These are phyloP conservation scores for Xenosphaeropsis pyriputrescens DNA, from an alignment of 2,329 filamentous ascomycete genomes.

Conservation along the genomic window DNA sequence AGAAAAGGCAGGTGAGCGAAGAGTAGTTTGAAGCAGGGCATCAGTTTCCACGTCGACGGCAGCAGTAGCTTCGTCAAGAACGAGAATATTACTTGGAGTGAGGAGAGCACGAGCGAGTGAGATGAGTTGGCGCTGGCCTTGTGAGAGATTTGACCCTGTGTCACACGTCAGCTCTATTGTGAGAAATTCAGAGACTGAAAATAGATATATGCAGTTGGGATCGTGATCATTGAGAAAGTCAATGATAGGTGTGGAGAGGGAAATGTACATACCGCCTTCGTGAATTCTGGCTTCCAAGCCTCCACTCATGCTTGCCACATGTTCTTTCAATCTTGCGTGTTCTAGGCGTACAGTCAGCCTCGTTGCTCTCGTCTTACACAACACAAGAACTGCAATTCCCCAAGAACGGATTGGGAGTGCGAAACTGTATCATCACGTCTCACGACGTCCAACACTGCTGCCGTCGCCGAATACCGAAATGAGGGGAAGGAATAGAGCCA, in stretches of 20 bases:
- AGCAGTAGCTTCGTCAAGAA: constrained; percentile 92
- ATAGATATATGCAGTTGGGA: too few species aligned
- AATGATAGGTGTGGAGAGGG: not conserved
- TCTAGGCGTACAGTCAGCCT: constrained; percentile 32
- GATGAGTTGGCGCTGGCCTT: constrained; percentile 87
- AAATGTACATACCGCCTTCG: constrained; percentile 66
- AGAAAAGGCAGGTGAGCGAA: constrained; percentile 55
- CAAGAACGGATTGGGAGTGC: too few species aligned
- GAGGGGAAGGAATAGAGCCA: not conserved
- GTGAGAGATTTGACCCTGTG: constrained; percentile 78
- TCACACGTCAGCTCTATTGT: not conserved
- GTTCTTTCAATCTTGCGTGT: constrained; percentile 85
- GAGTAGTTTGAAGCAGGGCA: constrained; percentile 47
- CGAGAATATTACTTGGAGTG: constrained; percentile 91
- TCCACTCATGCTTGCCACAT: constrained; percentile 74
- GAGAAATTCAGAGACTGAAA: not conserved
- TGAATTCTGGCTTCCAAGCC: constrained; percentile 81
- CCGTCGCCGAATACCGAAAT: constrained; percentile 1
- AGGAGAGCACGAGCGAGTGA: constrained; percentile 87
- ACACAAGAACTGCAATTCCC: not conserved
- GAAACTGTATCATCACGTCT: too few species aligned
- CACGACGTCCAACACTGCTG: constrained; percentile 1
- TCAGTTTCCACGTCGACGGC: constrained; percentile 55
- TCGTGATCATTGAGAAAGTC: not conserved
- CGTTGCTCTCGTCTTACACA: not conserved